These are phyloP conservation scores for Begonia peltatifolia DNA, from an alignment of 306 rosid species.

Conservation along the genomic window DNA sequence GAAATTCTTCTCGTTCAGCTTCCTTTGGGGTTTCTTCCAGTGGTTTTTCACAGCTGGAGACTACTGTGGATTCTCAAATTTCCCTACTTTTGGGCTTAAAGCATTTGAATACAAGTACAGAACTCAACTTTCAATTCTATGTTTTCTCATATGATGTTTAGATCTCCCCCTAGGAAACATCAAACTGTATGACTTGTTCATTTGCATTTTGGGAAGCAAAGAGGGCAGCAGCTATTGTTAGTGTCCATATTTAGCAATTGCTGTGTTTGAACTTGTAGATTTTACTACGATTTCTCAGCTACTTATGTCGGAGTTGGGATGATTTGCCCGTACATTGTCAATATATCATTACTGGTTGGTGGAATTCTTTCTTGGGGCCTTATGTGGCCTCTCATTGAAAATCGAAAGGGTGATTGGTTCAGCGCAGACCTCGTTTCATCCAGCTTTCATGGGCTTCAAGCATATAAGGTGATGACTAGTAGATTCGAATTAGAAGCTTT, in stretches of 20 bases:
- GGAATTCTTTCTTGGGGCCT: slow-evolving; percentile 37
- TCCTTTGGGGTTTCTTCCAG: slow-evolving; percentile 41
- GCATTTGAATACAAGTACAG: slow-evolving; percentile 17
- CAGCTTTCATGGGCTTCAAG: slow-evolving; percentile 29
- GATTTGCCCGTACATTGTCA: slow-evolving; percentile 36
- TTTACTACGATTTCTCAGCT: slow-evolving; percentile 36
- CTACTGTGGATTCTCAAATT: slow-evolving; percentile 23
- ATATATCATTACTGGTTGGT: slow-evolving; percentile 31
- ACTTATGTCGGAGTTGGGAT: slow-evolving; percentile 38
- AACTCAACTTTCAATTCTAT: too few relatives aligned
- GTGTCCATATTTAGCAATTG: neutral
- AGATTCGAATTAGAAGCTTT: too few relatives aligned
- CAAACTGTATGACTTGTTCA: too few relatives aligned
- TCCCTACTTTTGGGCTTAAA: slow-evolving; percentile 32
- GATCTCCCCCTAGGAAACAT: too few relatives aligned
- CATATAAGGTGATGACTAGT: slow-evolving; percentile 20
- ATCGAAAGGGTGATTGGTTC: slow-evolving; percentile 27
- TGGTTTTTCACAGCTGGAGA: slow-evolving; percentile 28
- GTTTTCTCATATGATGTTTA: too few relatives aligned
- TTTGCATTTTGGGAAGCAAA: neutral
- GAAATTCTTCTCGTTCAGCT: slow-evolving; percentile 31
- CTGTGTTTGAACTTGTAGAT: slow-evolving; percentile 12
- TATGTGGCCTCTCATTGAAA: slow-evolving; percentile 40
- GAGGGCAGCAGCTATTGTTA: neutral
- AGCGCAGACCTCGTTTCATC: slow-evolving; percentile 6